Base-by-base conservation (phyloP, 2,329 filamentous ascomycete genomes). In the Pseudogymnoascus sp. region DNA sequence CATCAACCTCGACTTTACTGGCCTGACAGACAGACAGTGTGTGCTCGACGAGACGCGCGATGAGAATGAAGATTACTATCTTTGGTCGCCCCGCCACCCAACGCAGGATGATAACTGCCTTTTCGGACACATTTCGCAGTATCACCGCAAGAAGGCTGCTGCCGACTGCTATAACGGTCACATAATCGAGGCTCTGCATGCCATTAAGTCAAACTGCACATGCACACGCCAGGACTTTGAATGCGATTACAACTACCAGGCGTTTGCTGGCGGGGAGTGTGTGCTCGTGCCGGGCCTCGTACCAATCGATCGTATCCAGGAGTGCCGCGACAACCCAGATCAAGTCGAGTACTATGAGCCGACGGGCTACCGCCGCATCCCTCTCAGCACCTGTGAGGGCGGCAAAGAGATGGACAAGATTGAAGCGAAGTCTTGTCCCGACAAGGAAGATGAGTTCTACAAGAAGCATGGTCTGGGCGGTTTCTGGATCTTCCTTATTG, bases 191-290 rank as follows among this genome's bases (percentile, higher is more conserved):
- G 84, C 86, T 65, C 78, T 93, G 25, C 87, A 92, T 74, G 81
- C 82, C 66, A 86, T 90, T 66, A 77, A 77, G 16, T 76, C 81
- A 65, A 91, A 95, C 72, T 99, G 94, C 78, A 80, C 83, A 62
- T 99, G 94, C 76, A 89, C 85, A 7, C 81, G 91, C 59, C 81
- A 84, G 62, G 94, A 99, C 75, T 99, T 87, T 72, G 94, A 99
- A 80, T 99, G 94, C 75, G 93, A 95, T 72, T 99, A 91, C 80
- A 99, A 99, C 74, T 99, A 84, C 74, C 87, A 97, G 72, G 84
- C 89, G 54, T 84, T 89, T 73, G 81, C 77, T 28, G 89, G 92
- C 70, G 88, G 88, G 57, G 84, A 88, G 64, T 99, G 94, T 75
- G 74, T 74, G 4, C 83, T 95, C 11, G 91, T 97, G 1, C 74